Base-by-base conservation (phyloP, 345 rosid species). In the Ailanthus altissimus region DNA sequence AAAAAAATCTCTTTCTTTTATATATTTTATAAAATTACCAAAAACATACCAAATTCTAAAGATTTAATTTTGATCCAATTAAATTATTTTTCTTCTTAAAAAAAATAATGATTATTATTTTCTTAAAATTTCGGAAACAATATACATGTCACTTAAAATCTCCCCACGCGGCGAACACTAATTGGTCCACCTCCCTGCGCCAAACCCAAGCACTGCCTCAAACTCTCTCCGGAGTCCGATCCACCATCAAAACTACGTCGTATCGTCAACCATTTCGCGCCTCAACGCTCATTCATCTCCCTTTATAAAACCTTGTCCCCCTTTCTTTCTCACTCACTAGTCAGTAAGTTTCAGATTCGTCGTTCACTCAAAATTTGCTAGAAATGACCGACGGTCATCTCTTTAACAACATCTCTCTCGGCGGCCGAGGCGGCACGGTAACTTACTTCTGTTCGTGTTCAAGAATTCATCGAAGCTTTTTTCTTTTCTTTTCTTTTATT, bases 361-460 rank as follows among this genome's bases (percentile, higher is more conserved):
- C 18, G 2, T 6, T 20, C 26, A 8, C 43, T 47, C 5, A 14
- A 59, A 32, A 15, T 46, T 53, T 68, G 75, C 75, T n/a, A 46
- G 73, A 84, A 26, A 93, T 92, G 97, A 75, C 94, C 20, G 98
- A 92, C 84, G 93, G 90, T 49, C 97, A 88, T 63, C 85, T 82
- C 81, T 92, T 90, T 81, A 92, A 91, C 81, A 93, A 84, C 49
- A 92, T 93, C 82, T 90, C 93, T 36, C 92, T 93, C 75, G 90
- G 94, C 2, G 95, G 98, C 42, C 95, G 94, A 13, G 98, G 97
- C 18, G 97, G 98, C 83, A 81, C 95, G 38, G 98, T 92, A 26
- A 77, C 83, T 5, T 32, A 53, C 73, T 57, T 50, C 20, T 45
- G 20, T 46, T 15, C 21, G 36, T 47, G 70, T 71, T 21, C 43